Evolutionary conservation across 108 stramenopile genomes (phyloP).

Genomic region (Conticribra weissflogii): DNA sequence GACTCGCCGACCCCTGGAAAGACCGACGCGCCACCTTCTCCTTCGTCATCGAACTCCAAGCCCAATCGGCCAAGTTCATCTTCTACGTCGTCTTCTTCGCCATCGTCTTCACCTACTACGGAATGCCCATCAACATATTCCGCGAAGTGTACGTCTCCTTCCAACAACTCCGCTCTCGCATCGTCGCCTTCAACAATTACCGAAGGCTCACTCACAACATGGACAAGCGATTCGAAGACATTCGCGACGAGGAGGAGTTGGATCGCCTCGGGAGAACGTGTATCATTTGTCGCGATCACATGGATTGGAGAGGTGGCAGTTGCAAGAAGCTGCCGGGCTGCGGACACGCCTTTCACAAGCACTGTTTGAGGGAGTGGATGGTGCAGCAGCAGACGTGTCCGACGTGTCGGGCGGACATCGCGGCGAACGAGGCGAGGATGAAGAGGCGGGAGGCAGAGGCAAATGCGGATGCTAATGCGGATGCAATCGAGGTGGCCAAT

Average conservation of each 20-base stretch:
- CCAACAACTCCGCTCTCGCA: slow-evolving; percentile 69
- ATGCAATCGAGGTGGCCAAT: slow-evolving; percentile 9
- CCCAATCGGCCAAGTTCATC: slow-evolving; percentile 91
- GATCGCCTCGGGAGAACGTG: slow-evolving; percentile 86
- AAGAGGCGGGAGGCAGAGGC: slow-evolving; percentile 40
- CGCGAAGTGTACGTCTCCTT: slow-evolving; percentile 91
- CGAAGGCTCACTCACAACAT: slow-evolving; percentile 90
- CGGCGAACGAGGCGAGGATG: slow-evolving; percentile 63
- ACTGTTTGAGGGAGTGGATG: slow-evolving; percentile 96
- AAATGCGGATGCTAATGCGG: slow-evolving; percentile 19
- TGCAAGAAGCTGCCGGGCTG: slow-evolving; percentile 92
- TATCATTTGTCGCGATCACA: slow-evolving; percentile 98
- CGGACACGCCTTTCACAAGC: slow-evolving; percentile 89
- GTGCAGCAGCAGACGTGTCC: slow-evolving; percentile 98
- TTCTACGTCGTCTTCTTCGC: slow-evolving; percentile 95
- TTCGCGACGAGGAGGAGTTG: slow-evolving; percentile 88
- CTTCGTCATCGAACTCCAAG: slow-evolving; percentile 92
- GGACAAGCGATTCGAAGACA: slow-evolving; percentile 90
- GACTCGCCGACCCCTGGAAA: slow-evolving; percentile 70
- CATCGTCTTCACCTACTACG: slow-evolving; percentile 94
- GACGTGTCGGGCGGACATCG: slow-evolving; percentile 94
- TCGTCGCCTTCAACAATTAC: slow-evolving; percentile 85
- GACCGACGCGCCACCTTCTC: slow-evolving; percentile 79
- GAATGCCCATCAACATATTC: slow-evolving; percentile 95
- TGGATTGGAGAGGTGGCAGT: slow-evolving; percentile 83